Evolutionary conservation across 768 basidiomycete species (phyloP), one percentile per base, ranked within the genome.

Genomic region (Amanita polypyramis): DNA sequence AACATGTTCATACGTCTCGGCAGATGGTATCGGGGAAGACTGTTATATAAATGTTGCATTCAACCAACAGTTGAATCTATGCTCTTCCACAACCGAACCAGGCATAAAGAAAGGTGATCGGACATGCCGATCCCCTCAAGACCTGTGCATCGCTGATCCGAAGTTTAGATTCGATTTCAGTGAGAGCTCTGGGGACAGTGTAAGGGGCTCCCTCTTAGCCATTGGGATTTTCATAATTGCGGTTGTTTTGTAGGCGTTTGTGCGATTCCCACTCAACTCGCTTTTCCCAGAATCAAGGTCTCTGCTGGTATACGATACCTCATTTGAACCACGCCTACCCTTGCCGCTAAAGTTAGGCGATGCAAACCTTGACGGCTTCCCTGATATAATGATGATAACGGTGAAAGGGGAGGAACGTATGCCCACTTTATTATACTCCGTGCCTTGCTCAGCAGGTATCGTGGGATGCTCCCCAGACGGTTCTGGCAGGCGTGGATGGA

Each of bases 31-130:
- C 0, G 93, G 93, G 9, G 67, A 68, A 2, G 74, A 78, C 34
- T 98, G 96, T 61, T 69, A 69, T 43, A 76, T 99, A 63, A 95
- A 94, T 59, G 85, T 98, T 48, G 94, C 82, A 3, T 97, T 90
- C 66, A 99, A 98, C 62, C 73, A 82, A 53, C 96, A 99, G 61
- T 76, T 92, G 21, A 79, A 82, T 0, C 73, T 95, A 0, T 99
- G 96, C 61, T 60, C 76, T 1, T 73, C 74, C 0, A 61, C 79
- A 1, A 73, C 77, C 0, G 69, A 76, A 11, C 67, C 70, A 9
- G 70, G 69, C 5, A 51, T 70, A 3, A 73, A 70, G 55, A 70
- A 77, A 54, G 76, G 74, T 14, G 64, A 69, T 10, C 69, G 68
- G 43, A 64, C 73, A 14, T 97, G 94, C 58, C 72, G 94, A 46